phyloP scores from a whole-genome alignment of 805 yeast species.

The Barnettozyma californica region DNA sequence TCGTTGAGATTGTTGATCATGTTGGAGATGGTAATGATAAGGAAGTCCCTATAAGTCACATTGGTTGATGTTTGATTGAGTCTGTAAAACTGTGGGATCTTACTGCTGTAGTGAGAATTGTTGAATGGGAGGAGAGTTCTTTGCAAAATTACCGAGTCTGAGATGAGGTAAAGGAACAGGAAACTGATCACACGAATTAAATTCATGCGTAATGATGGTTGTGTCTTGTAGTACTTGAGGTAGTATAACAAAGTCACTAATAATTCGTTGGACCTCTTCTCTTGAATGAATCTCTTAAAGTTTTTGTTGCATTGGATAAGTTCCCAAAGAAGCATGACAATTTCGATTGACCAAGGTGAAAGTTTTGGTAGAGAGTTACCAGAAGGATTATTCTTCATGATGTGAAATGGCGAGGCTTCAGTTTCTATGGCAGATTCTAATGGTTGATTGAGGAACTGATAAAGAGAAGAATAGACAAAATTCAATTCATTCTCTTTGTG shows the following conservation, averaged over 20 bases:
- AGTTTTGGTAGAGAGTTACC: constrained; percentile 31
- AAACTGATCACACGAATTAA: constrained; percentile 47
- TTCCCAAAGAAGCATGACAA: constrained; percentile 69
- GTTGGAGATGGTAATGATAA: constrained; percentile 47
- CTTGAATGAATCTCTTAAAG: constrained; percentile 42
- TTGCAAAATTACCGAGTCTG: constrained; percentile 33
- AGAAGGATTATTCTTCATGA: constrained; percentile 14
- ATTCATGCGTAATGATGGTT: constrained; percentile 31
- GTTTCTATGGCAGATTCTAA: constrained; percentile 33
- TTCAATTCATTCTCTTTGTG: constrained; percentile 50
- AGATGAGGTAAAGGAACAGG: constrained; percentile 45
- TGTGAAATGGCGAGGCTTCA: constrained; percentile 33
- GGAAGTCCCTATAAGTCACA: constrained; percentile 58
- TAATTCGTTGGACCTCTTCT: constrained; percentile 47
- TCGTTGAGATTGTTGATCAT: constrained; percentile 32
- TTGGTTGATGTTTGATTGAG: constrained; percentile 32
- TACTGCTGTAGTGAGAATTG: constrained; percentile 35
- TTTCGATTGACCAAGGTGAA: constrained; percentile 50
- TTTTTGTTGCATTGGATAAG: constrained; percentile 64
- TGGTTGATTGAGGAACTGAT: constrained; percentile 44
- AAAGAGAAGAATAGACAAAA: constrained; percentile 42
- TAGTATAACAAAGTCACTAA: constrained; percentile 51
- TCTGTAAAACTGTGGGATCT: constrained; percentile 50
- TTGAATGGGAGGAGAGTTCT: constrained; percentile 43
- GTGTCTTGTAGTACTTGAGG: constrained; percentile 42